Evolutionary conservation across 495 filamentous ascomycete species (phyloP), one percentile per base, ranked within the genome.

Genomic region (Lasiosphaeriaceae sp.): DNA sequence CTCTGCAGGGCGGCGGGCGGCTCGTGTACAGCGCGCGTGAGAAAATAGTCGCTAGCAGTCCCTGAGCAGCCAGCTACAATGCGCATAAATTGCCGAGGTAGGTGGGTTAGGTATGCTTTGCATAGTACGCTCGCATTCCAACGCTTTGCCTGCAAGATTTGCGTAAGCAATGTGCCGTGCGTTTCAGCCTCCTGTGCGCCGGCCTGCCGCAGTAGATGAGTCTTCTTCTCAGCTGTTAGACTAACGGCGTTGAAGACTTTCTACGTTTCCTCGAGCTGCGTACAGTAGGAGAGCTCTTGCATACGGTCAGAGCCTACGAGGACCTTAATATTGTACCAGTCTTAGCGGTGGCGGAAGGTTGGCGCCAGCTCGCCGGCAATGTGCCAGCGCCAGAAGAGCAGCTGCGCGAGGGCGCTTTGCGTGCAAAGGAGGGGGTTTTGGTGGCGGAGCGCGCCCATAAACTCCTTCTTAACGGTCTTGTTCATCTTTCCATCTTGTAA

Each of bases 221-320:
- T 48, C 46, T 48, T 48, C 31, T 35, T 35, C 46, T 48, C 21
- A 21, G 46, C 46, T 24, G 46, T 48, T n/a, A 48, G n/a, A 48
- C 46, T 21, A 24, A 48, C 46, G 46, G 46, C 46, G 21, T 21
- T 21, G 24, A 48, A 48, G 21, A 48, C 46, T 21, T 21, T 48
- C 46, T 21, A 48, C 46, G 46, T 48, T 21, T 48, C 46, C n/a
- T 48, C 46, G 11, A 48, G 46, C 46, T 48, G 46, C 22, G 46
- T 48, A n/a, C 46, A 21, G 46, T 48, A 48, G 46, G 46, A 48
- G 46, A 48, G 46, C 21, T 48, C 46, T 48, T 48, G 46, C 46
- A 23, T 48, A 24, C 46, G 21, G 21, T 48, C 46, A 16, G 46
- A 48, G 46, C 46, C 46, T 7, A 48, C 22, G 21, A 48, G 46